Evolutionary conservation across 306 rosid genomes (phyloP).

Genomic region (Trichosanthes truncata): DNA sequence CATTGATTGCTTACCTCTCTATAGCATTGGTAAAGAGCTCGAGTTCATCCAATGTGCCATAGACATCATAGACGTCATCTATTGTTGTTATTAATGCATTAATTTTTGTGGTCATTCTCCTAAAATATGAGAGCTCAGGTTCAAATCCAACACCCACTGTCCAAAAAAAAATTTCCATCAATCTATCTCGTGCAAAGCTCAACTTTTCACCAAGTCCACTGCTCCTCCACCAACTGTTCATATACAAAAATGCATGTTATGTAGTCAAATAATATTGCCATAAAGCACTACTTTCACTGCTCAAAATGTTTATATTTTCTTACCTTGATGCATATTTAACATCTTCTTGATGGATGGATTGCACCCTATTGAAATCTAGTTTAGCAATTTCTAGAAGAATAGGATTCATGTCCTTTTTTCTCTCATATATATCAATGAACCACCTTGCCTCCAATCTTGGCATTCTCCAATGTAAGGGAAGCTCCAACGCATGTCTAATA

Average conservation of each 20-base stretch:
- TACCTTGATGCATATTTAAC: neutral
- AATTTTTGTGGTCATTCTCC: neutral
- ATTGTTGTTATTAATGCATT: neutral
- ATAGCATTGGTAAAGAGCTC: neutral
- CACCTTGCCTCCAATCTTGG: slow-evolving; percentile 7
- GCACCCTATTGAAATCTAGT: neutral
- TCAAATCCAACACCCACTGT: neutral
- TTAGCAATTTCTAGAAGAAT: neutral
- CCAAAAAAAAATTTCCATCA: slow-evolving; percentile 10
- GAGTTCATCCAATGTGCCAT: neutral
- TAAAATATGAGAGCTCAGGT: neutral
- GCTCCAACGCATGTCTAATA: slow-evolving; percentile 13
- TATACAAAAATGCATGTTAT: neutral
- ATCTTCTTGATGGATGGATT: neutral
- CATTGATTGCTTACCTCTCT: neutral
- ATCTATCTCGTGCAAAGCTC: neutral
- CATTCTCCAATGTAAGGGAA: slow-evolving; percentile 18
- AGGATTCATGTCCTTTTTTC: neutral
- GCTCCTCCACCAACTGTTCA: neutral
- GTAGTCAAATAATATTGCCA: too few relatives aligned
- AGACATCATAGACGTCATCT: neutral
- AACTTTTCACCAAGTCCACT: neutral
- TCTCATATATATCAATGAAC: slow-evolving; percentile 17
- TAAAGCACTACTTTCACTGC: too few relatives aligned
- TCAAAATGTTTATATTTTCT: too few relatives aligned